Conservation (phyloP, 306 rosid species). For the Dalbergia cochinchinensis region DNA sequence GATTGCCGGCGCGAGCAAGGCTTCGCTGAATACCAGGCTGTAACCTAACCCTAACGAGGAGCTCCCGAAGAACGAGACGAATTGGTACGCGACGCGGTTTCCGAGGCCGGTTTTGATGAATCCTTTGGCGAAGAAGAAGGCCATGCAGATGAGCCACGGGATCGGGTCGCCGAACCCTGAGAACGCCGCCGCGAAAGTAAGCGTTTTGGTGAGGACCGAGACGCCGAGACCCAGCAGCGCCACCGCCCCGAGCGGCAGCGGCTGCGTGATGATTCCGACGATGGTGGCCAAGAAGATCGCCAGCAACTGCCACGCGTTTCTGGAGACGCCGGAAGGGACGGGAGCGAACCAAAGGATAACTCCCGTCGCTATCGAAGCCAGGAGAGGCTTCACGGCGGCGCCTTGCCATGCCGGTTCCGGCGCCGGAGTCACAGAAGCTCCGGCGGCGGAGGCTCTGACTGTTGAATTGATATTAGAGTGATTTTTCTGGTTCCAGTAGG, state of each 20-base stretch:
- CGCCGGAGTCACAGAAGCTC: slow-evolving; percentile 46
- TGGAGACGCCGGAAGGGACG: slow-evolving; percentile 76
- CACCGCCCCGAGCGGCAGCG: slow-evolving; percentile 93
- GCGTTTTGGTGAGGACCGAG: slow-evolving; percentile 85
- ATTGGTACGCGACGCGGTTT: slow-evolving; percentile 88
- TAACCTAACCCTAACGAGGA: slow-evolving; percentile 96
- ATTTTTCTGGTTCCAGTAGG: background rate
- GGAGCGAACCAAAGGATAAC: slow-evolving; percentile 83
- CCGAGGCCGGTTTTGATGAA: slow-evolving; percentile 97
- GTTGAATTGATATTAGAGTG: background rate
- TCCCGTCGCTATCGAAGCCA: slow-evolving; percentile 85
- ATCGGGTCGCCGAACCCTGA: slow-evolving; percentile 97
- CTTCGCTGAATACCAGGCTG: slow-evolving; percentile 95
- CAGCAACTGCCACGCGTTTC: slow-evolving; percentile 85
- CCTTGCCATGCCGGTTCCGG: slow-evolving; percentile 82
- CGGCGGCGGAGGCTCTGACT: slow-evolving; percentile 53
- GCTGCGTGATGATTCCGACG: slow-evolving; percentile 93
- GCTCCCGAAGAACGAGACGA: slow-evolving; percentile 90
- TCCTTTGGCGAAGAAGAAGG: slow-evolving; percentile 96
- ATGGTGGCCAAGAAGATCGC: slow-evolving; percentile 91
- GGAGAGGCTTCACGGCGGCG: slow-evolving; percentile 78
- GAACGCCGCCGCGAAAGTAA: slow-evolving; percentile 87
- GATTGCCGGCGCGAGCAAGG: slow-evolving; percentile 90
- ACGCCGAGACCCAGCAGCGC: slow-evolving; percentile 91
- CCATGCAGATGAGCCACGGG: slow-evolving; percentile 94